Conservation (phyloP, 2,329 filamentous ascomycete genomes). For the Teratosphaeria epicoccoides region DNA sequence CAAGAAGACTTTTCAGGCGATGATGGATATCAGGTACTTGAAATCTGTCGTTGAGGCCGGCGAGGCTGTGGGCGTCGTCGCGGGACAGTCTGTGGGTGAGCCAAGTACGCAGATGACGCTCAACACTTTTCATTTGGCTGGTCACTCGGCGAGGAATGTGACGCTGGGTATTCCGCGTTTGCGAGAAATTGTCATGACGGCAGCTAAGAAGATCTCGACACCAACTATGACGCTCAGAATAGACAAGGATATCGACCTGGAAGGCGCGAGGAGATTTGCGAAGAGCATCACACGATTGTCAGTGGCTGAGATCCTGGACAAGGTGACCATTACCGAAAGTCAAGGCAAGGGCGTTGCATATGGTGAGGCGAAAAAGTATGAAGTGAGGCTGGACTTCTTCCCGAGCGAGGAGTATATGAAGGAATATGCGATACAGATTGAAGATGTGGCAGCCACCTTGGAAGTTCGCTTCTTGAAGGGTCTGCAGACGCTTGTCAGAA, state of each 20-base stretch:
- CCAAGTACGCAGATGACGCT: constrained; percentile 98
- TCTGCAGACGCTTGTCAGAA: constrained; percentile 59
- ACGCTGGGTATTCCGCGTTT: constrained; percentile 95
- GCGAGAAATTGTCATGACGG: constrained; percentile 97
- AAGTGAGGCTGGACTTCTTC: constrained; percentile 74
- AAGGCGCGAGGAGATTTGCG: constrained; percentile 67
- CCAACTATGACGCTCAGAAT: constrained; percentile 80
- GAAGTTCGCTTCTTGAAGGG: constrained; percentile 67
- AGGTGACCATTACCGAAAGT: constrained; percentile 67
- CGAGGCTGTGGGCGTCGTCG: constrained; percentile 93
- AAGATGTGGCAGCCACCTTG: constrained; percentile 69
- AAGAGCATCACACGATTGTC: constrained; percentile 85
- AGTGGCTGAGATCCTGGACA: constrained; percentile 73
- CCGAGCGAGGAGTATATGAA: constrained; percentile 69
- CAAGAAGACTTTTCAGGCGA: constrained; percentile 68
- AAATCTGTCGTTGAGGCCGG: constrained; percentile 86
- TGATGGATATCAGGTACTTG: constrained; percentile 87
- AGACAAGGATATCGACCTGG: constrained; percentile 57
- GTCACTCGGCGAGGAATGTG: constrained; percentile 96
- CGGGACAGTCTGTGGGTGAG: constrained; percentile 91
- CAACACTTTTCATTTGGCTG: constrained; percentile 99
- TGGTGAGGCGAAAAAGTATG: constrained; percentile 70
- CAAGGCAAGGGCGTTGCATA: constrained; percentile 61
- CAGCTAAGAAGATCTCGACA: constrained; percentile 77
- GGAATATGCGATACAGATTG: constrained; percentile 71